Conservation (phyloP, 2,329 filamentous ascomycete genomes). For the Ceratocystis alfenasii region DNA sequence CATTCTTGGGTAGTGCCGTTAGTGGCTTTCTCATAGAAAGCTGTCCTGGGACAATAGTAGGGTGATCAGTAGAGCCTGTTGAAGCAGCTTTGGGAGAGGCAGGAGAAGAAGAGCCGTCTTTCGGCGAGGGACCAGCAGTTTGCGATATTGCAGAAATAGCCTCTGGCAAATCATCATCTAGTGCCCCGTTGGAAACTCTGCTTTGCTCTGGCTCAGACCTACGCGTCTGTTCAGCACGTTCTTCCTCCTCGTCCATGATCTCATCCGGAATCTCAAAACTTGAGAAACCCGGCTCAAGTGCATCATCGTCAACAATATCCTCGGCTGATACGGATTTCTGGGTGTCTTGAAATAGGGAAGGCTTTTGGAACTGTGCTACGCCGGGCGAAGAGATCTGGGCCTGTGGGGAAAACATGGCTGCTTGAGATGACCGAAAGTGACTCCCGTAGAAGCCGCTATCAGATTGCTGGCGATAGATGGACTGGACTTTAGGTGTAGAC, state of each 20-base stretch:
- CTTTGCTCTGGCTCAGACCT: neutral
- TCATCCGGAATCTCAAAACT: constrained; percentile 18
- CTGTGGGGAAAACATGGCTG: neutral
- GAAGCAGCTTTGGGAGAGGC: neutral
- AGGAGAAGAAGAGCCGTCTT: neutral
- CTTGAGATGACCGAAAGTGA: constrained; percentile 43
- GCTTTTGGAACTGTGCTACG: constrained; percentile 14
- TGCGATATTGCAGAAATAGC: neutral
- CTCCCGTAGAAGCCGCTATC: constrained; percentile 71
- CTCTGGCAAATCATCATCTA: neutral
- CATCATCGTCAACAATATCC: constrained; percentile 22
- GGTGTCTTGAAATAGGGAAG: neutral
- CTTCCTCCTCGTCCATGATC: constrained; percentile 13
- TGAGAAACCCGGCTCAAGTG: constrained; percentile 11
- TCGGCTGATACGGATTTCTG: constrained; percentile 9
- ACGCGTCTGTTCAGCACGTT: neutral
- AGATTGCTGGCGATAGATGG: constrained; percentile 69
- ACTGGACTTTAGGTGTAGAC: constrained; percentile 42
- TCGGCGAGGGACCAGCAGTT: neutral
- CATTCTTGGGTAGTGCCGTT: constrained; percentile 39
- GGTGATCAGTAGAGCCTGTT: neutral
- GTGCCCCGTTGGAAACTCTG: neutral
- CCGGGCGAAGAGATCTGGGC: neutral
- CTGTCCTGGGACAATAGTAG: neutral
- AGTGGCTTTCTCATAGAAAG: neutral